These are phyloP conservation scores for Rhodotorula toruloides DNA, from an alignment of 768 basidiomycete species.

Conservation along the genomic window DNA sequence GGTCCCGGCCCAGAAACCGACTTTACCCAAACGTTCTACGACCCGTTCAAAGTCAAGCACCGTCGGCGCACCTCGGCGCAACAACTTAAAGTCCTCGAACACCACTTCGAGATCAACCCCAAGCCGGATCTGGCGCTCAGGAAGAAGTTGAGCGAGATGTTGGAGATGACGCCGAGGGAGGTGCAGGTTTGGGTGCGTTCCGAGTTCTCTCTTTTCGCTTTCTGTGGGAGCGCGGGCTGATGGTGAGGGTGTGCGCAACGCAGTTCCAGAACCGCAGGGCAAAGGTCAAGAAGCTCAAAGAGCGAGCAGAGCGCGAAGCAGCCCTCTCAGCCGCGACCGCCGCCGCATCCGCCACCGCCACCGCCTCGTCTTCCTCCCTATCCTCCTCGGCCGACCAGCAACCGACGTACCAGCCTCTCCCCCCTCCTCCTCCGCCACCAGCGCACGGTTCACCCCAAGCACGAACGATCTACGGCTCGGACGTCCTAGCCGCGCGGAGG, in stretches of 20 bases:
- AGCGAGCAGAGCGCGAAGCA: constrained; percentile 23
- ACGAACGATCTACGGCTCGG: constrained; percentile 14
- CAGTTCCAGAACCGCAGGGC: constrained; percentile 43
- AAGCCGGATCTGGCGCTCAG: constrained; percentile 75
- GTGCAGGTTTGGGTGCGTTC: constrained; percentile 67
- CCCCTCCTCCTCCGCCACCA: background rate
- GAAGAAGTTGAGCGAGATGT: constrained; percentile 70
- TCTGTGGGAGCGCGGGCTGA: too few relatives aligned
- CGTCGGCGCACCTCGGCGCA: constrained; percentile 65
- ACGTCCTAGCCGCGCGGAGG: background rate
- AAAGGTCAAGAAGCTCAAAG: constrained; percentile 38
- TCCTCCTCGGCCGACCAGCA: too few relatives aligned
- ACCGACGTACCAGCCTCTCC: background rate
- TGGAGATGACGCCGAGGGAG: constrained; percentile 89
- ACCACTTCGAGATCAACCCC: constrained; percentile 76
- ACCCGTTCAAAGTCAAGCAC: constrained; percentile 41
- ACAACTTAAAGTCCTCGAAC: constrained; percentile 85
- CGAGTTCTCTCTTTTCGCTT: background rate
- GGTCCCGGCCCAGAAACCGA: constrained; percentile 4
- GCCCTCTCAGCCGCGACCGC: background rate
- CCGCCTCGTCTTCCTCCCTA: too few relatives aligned
- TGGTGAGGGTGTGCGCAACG: too few relatives aligned
- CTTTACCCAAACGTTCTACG: constrained; percentile 32
- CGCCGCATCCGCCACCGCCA: background rate
- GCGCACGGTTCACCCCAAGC: background rate